Conservation (phyloP, 331 rosid genomes). For the Quercus lobata region DNA sequence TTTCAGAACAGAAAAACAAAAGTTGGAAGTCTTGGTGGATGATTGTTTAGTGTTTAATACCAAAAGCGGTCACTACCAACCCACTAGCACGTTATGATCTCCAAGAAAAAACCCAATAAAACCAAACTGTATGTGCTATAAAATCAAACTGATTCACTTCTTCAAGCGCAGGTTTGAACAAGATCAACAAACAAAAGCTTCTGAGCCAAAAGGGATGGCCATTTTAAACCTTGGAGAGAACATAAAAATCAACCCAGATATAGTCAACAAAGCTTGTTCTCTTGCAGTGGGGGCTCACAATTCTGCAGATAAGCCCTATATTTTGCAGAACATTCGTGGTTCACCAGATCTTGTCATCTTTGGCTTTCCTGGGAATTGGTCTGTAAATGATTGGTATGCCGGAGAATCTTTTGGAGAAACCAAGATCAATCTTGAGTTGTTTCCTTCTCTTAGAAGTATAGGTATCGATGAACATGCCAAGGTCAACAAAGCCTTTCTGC, state of each 20-base stretch:
- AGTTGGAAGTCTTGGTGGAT: no score
- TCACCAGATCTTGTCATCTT: conserved; percentile 25
- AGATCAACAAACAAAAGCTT: background rate
- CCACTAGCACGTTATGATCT: no score
- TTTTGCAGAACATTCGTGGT: background rate
- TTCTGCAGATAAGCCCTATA: conserved; percentile 20
- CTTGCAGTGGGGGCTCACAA: conserved; percentile 39
- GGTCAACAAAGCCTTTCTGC: conserved; percentile 45
- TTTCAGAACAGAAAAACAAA: no score
- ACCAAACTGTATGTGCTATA: background rate
- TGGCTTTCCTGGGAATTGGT: conserved; percentile 53
- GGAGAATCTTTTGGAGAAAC: conserved; percentile 37
- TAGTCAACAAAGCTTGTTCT: conserved; percentile 30
- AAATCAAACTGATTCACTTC: background rate
- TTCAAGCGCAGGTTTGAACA: background rate
- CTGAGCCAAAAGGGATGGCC: conserved; percentile 31
- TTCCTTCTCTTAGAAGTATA: conserved; percentile 63
- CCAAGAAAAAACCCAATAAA: background rate
- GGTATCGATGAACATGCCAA: conserved; percentile 54
- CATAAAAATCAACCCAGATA: conserved; percentile 34
- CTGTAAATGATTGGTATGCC: conserved; percentile 29
- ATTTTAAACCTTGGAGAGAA: conserved; percentile 26
- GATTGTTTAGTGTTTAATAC: no score
- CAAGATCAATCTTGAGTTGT: conserved; percentile 19
- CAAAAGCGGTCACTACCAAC: no score